Evolutionary conservation across 257 asterid species (phyloP).

Genomic region (Leptodermis oblonga): DNA sequence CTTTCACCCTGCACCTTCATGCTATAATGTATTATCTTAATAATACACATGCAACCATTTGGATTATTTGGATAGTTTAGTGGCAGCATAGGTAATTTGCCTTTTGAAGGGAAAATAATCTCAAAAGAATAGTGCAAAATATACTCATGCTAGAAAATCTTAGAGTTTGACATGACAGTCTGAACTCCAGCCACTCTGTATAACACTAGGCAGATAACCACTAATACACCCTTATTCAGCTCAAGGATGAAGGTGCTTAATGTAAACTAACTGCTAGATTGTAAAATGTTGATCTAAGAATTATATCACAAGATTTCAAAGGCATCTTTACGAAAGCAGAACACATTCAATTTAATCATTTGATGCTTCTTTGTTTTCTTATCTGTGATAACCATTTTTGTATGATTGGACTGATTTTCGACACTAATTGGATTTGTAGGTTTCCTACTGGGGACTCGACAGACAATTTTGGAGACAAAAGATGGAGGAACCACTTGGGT

Average conservation of each 20-base stretch:
- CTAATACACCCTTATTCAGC: no score
- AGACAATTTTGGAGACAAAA: constrained; percentile 89
- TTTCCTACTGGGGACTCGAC: constrained; percentile 82
- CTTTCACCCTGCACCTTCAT: not conserved
- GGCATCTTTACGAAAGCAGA: not conserved
- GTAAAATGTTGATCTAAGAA: not conserved
- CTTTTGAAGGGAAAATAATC: no score
- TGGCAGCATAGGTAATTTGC: no score
- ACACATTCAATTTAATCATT: not conserved
- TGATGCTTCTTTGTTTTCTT: not conserved
- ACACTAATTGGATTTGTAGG: constrained; percentile 40
- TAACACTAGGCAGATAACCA: not conserved
- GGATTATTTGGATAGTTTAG: no score
- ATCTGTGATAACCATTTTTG: not conserved
- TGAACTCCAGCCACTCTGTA: not conserved
- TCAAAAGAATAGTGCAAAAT: no score
- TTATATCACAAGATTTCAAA: not conserved
- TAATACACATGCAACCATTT: not conserved
- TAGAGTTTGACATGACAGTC: not conserved
- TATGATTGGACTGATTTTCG: not conserved
- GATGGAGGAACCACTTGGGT: constrained; percentile 90
- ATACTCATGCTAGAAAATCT: not conserved
- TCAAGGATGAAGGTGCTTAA: not conserved
- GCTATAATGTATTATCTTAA: not conserved
- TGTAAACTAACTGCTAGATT: not conserved